phyloP scores from a whole-genome alignment of 257 asterid genomes.

The Ocimum tenuiflorum region DNA sequence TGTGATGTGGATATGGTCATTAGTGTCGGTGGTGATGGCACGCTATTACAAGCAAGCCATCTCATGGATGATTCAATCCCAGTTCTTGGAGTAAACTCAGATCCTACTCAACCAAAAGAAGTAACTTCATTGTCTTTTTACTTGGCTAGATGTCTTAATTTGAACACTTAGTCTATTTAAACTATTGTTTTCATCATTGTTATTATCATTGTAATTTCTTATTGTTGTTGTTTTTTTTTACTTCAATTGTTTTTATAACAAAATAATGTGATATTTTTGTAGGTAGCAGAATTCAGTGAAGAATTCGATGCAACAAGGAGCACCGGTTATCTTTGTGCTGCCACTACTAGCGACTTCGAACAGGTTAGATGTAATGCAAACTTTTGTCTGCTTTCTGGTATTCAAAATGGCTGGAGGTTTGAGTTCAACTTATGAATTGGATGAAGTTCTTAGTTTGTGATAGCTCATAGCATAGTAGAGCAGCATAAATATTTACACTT shows the following conservation, averaged over 20 bases:
- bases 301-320: conserved; percentile 94
- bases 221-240: not conserved
- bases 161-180: not conserved
- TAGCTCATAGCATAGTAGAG: not conserved
- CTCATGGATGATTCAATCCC: conserved; percentile 71
- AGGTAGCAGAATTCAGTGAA: conserved; percentile 62
- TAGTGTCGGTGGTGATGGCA: conserved; percentile 91
- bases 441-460: not conserved
- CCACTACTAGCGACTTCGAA: conserved; percentile 67
- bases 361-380: conserved; percentile 35
- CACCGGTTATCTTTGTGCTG: conserved; percentile 92
- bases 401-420: not conserved
- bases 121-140: conserved; percentile 29
- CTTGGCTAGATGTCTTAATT: not conserved
- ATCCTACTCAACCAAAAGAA: conserved; percentile 80
- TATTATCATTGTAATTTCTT: not conserved
- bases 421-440: not conserved
- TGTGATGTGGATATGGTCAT: conserved; percentile 74
- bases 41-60: conserved; percentile 81
- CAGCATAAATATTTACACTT: not conserved
- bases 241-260: not conserved
- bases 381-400: conserved; percentile 2
- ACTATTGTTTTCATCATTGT: not conserved
- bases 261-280: conserved; percentile 8
- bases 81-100: conserved; percentile 85